Percentiles rank a stretch among this genome's conserved stretches.
Evolutionary conservation across 495 filamentous ascomycete genomes (phyloP).

Genomic region (Xylaria scruposa): DNA sequence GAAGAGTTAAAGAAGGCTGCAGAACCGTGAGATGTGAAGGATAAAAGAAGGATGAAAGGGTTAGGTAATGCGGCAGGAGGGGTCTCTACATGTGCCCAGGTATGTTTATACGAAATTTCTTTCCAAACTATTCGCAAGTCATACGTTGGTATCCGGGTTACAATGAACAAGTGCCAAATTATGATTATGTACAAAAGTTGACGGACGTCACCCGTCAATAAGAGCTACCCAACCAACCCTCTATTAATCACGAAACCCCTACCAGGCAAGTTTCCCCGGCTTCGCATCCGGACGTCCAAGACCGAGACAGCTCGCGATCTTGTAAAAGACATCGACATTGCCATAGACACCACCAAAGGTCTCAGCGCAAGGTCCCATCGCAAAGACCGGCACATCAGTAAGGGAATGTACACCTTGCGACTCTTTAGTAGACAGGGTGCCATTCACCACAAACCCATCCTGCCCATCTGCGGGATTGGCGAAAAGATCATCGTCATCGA

Average conservation of each 20-base stretch:
- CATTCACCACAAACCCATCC: slow-evolving; percentile 71
- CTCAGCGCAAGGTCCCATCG: slow-evolving; percentile 74
- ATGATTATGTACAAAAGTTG: not conserved
- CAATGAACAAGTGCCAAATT: not conserved
- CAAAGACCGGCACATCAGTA: slow-evolving; percentile 78
- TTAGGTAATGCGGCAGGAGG: not conserved
- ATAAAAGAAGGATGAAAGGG: not conserved
- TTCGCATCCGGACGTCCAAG: slow-evolving; percentile 47
- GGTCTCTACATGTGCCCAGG: not conserved
- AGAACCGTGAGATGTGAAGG: not conserved
- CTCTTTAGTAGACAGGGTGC: slow-evolving; percentile 64
- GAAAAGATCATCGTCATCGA: slow-evolving; percentile 53
- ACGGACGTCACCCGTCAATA: not conserved
- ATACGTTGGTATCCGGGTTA: not conserved
- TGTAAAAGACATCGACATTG: slow-evolving; percentile 75
- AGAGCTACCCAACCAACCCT: not conserved
- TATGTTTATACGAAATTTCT: not conserved
- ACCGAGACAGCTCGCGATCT: slow-evolving; percentile 72
- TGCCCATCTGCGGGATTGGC: slow-evolving; percentile 67
- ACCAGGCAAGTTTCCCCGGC: not conserved
- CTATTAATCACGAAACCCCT: not conserved
- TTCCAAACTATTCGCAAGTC: not conserved
- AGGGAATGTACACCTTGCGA: slow-evolving; percentile 72
- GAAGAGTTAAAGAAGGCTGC: not conserved
- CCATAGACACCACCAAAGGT: slow-evolving; percentile 71